phyloP scores from a whole-genome alignment of 441 rosid species.

The Mallotus japonicus region DNA sequence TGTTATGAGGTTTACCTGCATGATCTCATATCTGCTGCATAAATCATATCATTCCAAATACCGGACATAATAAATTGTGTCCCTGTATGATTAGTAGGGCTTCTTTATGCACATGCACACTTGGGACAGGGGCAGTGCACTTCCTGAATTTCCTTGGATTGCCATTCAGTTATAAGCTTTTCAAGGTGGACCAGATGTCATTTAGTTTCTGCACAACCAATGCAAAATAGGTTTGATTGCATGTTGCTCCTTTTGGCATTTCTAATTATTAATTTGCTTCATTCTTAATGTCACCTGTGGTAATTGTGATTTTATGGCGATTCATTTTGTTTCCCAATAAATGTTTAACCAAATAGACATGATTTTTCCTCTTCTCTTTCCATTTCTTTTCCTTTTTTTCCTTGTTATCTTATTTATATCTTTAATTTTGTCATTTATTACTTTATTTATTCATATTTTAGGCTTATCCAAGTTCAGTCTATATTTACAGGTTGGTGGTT shows the following conservation, averaged over 20 bases:
- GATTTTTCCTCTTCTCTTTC: not conserved
- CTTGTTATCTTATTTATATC: not conserved
- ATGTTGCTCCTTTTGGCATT: not conserved
- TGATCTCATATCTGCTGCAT: not conserved
- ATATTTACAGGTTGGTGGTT: constrained; percentile 75
- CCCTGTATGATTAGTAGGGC: too few species aligned
- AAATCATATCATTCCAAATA: too few species aligned
- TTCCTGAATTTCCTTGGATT: not conserved
- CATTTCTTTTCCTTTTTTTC: not conserved
- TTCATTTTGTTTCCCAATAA: not conserved
- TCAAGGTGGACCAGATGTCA: not conserved
- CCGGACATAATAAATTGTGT: too few species aligned
- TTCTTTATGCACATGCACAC: not conserved
- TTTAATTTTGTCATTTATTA: not conserved
- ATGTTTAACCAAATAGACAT: not conserved
- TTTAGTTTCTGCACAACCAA: not conserved
- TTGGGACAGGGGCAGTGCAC: not conserved
- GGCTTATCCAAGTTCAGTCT: not conserved
- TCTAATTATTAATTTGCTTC: not conserved
- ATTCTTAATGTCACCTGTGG: not conserved
- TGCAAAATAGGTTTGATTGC: not conserved
- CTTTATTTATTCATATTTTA: not conserved
- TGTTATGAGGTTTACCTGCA: not conserved
- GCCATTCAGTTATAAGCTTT: not conserved
- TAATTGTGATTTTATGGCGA: not conserved